Evolutionary conservation across 768 basidiomycete species (phyloP).

Genomic region (Xerocomellus intermedius): DNA sequence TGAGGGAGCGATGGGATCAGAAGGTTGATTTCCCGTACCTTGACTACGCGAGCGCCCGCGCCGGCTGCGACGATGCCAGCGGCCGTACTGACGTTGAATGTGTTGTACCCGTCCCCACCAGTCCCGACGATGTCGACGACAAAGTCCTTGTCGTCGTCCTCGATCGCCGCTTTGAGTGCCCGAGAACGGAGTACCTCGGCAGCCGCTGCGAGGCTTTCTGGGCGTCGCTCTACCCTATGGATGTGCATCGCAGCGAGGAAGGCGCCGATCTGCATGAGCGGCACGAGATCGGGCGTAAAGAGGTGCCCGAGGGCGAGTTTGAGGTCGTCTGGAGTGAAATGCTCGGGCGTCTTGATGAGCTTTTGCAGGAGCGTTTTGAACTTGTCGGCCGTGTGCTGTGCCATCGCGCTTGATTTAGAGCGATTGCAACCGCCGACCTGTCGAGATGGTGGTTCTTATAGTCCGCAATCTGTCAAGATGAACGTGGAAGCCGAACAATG

Average conservation of each 20-base stretch:
- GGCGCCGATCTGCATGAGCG: constrained; percentile 79
- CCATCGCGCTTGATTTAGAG: constrained; percentile 14
- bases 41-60: constrained; percentile 89
- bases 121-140: constrained; percentile 48
- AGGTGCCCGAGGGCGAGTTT: constrained; percentile 70
- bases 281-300: constrained; percentile 60
- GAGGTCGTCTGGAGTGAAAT: constrained; percentile 80
- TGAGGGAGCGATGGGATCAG: not conserved
- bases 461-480: too few species aligned
- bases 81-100: constrained; percentile 96
- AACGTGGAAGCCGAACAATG: too few species aligned
- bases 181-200: constrained; percentile 72
- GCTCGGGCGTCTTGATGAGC: constrained; percentile 77
- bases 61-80: constrained; percentile 94
- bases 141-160: constrained; percentile 63
- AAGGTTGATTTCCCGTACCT: constrained; percentile 47
- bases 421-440: too few species aligned
- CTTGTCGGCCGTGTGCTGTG: constrained; percentile 39
- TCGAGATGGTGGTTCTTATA: too few species aligned
- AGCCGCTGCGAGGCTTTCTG: constrained; percentile 76
- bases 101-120: constrained; percentile 89
- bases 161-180: constrained; percentile 60
- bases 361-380: constrained; percentile 80
- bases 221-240: constrained; percentile 70
- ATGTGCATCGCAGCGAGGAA: constrained; percentile 87